Percentiles rank a stretch among this genome's conserved stretches.
Conservation (phyloP, 2,329 filamentous ascomycete genomes). For the Diplocarpon rosae region DNA sequence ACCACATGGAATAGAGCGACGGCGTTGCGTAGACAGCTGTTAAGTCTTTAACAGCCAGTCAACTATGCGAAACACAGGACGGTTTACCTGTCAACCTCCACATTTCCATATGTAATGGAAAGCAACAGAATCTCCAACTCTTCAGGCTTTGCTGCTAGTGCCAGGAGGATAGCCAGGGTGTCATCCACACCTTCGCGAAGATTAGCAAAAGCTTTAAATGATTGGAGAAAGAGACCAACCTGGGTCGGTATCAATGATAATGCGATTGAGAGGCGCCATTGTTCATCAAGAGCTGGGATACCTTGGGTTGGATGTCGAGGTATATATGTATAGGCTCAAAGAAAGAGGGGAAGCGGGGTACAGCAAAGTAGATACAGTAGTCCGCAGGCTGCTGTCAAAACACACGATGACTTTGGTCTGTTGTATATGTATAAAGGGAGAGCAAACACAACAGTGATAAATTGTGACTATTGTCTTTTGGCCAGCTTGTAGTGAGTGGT, state of each 20-base stretch:
- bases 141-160: conserved; percentile 68
- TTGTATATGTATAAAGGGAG: no score
- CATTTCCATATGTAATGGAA: conserved; percentile 89
- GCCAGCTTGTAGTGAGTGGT: no score
- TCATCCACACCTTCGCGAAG: conserved; percentile 65
- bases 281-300: conserved; percentile 1
- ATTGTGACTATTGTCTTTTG: no score
- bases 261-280: conserved; percentile 59
- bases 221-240: conserved; percentile 35
- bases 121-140: conserved; percentile 80
- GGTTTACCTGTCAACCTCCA: conserved; percentile 65
- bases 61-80: no score
- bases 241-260: conserved; percentile 96
- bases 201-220: conserved; percentile 1
- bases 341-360: conserved; percentile 1
- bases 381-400: no score
- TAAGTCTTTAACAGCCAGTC: no score
- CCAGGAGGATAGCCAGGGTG: conserved; percentile 76
- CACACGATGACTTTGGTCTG: no score
- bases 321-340: not conserved
- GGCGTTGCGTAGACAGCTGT: conserved; percentile 74
- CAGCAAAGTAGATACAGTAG: not conserved
- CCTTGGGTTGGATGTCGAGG: not conserved
- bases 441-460: no score
- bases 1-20: conserved; percentile 87